Percentiles rank a stretch among this genome's conserved stretches.
These are phyloP conservation scores for Themeda triandra DNA, from an alignment of 176 grass and related monocot genomes.

Conservation along the genomic window DNA sequence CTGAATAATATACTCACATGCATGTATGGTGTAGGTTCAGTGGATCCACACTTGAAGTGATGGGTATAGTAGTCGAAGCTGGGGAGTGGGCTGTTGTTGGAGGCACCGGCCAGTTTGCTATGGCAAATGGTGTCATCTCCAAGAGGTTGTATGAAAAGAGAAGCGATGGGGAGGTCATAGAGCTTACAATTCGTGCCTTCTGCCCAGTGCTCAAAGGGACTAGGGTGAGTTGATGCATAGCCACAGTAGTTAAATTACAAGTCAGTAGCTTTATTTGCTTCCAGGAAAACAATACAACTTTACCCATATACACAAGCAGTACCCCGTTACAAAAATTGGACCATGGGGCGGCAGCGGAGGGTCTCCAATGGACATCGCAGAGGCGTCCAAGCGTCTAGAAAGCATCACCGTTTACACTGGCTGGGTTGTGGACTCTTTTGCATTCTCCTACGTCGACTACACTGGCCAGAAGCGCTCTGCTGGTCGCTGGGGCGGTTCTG, in stretches of 20 bases:
- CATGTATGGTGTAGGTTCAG: neutral
- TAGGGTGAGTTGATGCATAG: no score
- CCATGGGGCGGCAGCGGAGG: neutral
- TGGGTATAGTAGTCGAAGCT: neutral
- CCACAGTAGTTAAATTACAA: no score
- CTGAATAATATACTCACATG: no score
- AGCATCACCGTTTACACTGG: neutral
- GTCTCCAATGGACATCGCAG: neutral
- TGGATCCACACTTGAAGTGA: constrained; percentile 14
- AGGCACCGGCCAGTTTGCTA: neutral
- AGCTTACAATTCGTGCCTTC: neutral
- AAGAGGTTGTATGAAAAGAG: neutral
- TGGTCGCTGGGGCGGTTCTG: neutral
- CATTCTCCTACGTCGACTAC: neutral
- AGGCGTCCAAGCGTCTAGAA: neutral
- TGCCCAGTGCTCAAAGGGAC: neutral
- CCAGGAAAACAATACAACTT: no score
- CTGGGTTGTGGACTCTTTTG: neutral
- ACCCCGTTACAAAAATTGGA: neutral
- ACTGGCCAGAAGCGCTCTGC: neutral
- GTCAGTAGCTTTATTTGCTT: no score
- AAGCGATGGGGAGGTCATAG: neutral
- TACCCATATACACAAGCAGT: no score
- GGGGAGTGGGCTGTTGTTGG: constrained; percentile 25
- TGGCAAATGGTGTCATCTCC: neutral